A percentile compares a stretch with the other conserved stretches of the same genome.
These are phyloP conservation scores for Ilyonectria mors-panacis DNA, from an alignment of 2,329 filamentous ascomycete genomes.

Conservation along the genomic window DNA sequence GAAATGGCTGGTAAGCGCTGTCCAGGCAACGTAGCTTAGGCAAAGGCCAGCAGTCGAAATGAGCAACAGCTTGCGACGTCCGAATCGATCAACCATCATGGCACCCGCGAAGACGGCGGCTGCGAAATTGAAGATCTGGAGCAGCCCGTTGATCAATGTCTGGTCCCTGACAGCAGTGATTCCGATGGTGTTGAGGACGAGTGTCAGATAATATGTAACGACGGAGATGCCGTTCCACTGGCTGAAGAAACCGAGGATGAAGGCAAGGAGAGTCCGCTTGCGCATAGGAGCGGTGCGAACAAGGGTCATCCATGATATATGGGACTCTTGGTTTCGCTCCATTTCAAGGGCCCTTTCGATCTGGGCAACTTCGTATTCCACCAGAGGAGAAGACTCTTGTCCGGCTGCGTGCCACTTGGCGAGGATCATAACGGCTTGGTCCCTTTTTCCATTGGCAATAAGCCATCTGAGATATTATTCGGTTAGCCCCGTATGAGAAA, in stretches of 20 bases:
- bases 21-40: conserved; percentile 48
- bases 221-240: neutral
- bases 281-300: neutral
- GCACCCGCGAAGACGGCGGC: conserved; percentile 53
- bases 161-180: conserved; percentile 55
- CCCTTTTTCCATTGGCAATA: too few species aligned
- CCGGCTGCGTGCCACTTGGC: conserved; percentile 7
- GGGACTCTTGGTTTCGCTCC: too few species aligned
- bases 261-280: neutral
- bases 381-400: neutral
- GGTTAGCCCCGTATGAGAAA: too few species aligned
- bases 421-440: neutral
- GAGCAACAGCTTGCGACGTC: conserved; percentile 56
- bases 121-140: conserved; percentile 55
- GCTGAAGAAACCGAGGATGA: conserved; percentile 2
- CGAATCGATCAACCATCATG: conserved; percentile 55
- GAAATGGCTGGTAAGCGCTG: conserved; percentile 39
- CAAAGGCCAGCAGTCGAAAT: conserved; percentile 52
- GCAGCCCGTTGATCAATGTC: conserved; percentile 31
- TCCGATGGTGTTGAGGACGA: conserved; percentile 54
- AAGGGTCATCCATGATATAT: neutral
- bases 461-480: neutral
- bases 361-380: conserved; percentile 7
- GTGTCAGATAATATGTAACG: conserved; percentile 52
- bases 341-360: conserved; percentile 1